Base-by-base conservation (phyloP, 129 eudicot species). In the Artemisia annua region DNA sequence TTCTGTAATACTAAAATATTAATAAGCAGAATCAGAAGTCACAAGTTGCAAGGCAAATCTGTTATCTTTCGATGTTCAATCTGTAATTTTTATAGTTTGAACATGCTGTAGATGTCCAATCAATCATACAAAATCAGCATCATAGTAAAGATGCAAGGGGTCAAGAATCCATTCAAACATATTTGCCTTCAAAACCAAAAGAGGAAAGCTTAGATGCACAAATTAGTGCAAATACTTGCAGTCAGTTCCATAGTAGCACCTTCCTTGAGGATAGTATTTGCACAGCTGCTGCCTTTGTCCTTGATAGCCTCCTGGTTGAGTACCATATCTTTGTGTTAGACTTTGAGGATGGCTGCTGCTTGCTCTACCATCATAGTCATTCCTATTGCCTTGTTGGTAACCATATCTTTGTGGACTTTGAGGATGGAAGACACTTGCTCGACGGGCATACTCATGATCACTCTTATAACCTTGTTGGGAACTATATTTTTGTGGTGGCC, bases 201-300 rank as follows among this genome's bases (percentile, higher is more conserved):
- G 52, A 60, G 51, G 19, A 60, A 64, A 66, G n/a, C 22, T 20
- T 20, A 3, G 13, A n/a, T 3, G 57, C 49, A 28, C 44, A 39
- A 26, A 63, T 68, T 48, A 68, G 66, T 92, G 97, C 73, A 85
- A 53, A 74, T 74, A 83, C 80, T 81, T 92, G 91, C 96, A 89
- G 15, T 68, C 79, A 66, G 85, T 79, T 67, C 94, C 97, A 75
- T 72, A 81, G 67, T 85, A 57, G 69, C 97, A 91, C 74, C 89
- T 77, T 73, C 97, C 96, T 85, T 55, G 87, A 49, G 79, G 75
- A 80, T 78, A 87, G 79, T 75, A 81, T 67, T 71, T 75, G 67
- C 96, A 92, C 11, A 56, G 20, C 83, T 80, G 81, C 81, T 56
- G 62, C 39, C 55, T 69, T 46, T 67, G 79, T 19, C 77, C 73